Conservation (phyloP, 768 basidiomycete genomes). For the Polyporus arcularius region DNA sequence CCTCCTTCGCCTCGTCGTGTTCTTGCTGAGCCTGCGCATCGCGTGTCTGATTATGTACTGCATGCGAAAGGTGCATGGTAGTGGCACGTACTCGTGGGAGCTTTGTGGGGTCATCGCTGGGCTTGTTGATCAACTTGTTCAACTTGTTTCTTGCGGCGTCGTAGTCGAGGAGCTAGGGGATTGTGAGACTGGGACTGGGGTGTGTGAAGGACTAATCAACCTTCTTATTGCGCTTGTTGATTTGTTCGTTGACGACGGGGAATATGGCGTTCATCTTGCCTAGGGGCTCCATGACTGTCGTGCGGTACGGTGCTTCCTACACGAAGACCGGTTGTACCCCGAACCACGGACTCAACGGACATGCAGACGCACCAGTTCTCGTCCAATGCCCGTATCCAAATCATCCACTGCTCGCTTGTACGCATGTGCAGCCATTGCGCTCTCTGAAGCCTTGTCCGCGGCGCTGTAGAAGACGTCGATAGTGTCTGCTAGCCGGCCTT, state of each 20-base stretch:
- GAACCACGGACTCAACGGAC: not conserved
- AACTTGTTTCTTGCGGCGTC: constrained; percentile 89
- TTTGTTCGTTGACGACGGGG: constrained; percentile 90
- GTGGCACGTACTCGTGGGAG: constrained; percentile 67
- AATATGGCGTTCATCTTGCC: constrained; percentile 98
- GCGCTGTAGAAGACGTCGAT: constrained; percentile 91
- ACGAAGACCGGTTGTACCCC: not conserved
- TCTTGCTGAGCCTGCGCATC: constrained; percentile 84
- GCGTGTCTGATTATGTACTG: not conserved
- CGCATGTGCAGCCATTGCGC: constrained; percentile 95
- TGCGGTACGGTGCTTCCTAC: constrained; percentile 92
- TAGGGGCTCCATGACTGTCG: constrained; percentile 92
- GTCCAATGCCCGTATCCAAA: constrained; percentile 77
- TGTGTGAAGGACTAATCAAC: constrained; percentile 38
- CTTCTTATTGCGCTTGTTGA: constrained; percentile 96
- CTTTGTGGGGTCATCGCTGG: constrained; percentile 90
- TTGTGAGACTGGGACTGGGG: not conserved
- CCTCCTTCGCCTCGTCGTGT: constrained; percentile 90
- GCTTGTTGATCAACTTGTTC: constrained; percentile 89
- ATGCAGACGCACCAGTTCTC: constrained; percentile 73
- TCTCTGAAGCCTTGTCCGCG: constrained; percentile 80
- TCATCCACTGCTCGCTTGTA: constrained; percentile 96
- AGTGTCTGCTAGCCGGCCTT: constrained; percentile 90
- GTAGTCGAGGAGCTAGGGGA: constrained; percentile 83
- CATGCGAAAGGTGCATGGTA: not conserved